Conservation (phyloP, 2,329 filamentous ascomycete species). For the Botrytis pseudocinerea region DNA sequence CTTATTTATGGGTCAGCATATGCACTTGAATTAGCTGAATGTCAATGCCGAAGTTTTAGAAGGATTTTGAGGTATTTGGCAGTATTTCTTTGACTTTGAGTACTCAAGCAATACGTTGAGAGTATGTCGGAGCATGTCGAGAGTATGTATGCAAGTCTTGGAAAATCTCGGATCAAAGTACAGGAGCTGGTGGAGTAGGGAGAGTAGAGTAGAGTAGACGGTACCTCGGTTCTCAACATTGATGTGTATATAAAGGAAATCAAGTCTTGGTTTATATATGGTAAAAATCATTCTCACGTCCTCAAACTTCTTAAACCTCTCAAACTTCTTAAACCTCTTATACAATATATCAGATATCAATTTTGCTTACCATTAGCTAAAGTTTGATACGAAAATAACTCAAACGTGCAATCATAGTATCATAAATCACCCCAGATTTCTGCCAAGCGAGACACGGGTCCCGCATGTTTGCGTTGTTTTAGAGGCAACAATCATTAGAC, state of each 20-base stretch:
- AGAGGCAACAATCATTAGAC: not conserved
- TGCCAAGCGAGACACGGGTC: conserved; percentile 13
- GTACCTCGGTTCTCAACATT: not conserved
- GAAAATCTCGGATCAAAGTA: not conserved
- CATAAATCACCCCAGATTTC: conserved; percentile 25
- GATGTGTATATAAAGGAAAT: not conserved
- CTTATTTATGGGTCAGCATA: not conserved
- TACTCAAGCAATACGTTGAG: not conserved
- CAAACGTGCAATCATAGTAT: not conserved
- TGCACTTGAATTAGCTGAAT: not conserved
- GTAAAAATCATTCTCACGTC: not conserved
- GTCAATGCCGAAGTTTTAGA: not conserved
- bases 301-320: not conserved
- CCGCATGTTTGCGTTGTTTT: conserved; percentile 14
- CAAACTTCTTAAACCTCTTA: not conserved
- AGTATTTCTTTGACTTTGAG: not conserved
- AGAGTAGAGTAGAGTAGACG: not conserved
- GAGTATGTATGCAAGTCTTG: not conserved
- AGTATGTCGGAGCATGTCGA: not conserved
- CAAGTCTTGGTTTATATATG: not conserved
- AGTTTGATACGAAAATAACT: not conserved
- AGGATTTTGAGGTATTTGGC: not conserved
- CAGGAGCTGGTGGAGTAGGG: not conserved
- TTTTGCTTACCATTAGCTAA: not conserved
- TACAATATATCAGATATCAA: not conserved